These are phyloP conservation scores for Cordyceps pruinosa DNA, from an alignment of 2,329 filamentous ascomycete species.

Conservation along the genomic window DNA sequence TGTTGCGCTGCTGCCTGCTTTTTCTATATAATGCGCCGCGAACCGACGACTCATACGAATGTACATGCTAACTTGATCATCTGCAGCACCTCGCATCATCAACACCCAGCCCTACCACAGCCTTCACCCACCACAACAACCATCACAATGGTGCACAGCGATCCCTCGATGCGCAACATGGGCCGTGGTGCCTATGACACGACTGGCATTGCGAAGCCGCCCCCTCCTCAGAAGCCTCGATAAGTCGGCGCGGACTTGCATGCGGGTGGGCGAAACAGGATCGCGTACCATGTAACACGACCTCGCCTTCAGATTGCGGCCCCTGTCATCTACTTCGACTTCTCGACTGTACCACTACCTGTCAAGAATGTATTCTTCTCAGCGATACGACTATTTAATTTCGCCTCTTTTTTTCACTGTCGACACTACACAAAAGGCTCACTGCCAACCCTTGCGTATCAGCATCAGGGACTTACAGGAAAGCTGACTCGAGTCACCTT, in stretches of 20 bases:
- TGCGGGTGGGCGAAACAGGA: not conserved
- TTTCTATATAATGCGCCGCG: not conserved
- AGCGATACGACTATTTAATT: conserved; percentile 29
- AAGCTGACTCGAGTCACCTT: not conserved
- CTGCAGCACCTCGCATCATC: not conserved
- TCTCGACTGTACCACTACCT: conserved; percentile 13
- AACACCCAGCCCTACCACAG: not conserved
- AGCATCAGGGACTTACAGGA: conserved; percentile 24
- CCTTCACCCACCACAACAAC: conserved; percentile 7
- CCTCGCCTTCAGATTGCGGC: conserved; percentile 13
- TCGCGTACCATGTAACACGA: conserved; percentile 5
- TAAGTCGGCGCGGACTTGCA: not conserved
- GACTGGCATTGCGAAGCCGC: conserved; percentile 40
- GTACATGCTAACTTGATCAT: conserved; percentile 1
- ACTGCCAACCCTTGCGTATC: conserved; percentile 32
- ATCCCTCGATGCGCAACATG: conserved; percentile 36
- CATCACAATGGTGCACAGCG: conserved; percentile 31
- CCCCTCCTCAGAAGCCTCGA: conserved; percentile 23
- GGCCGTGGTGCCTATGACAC: conserved; percentile 47
- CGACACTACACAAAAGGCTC: conserved; percentile 29
- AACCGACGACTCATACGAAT: not conserved
- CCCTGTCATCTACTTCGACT: conserved; percentile 17
- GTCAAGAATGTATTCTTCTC: conserved; percentile 22
- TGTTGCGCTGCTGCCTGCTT: not conserved
- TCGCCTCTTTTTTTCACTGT: conserved; percentile 22